phyloP scores from a whole-genome alignment of 2,329 filamentous ascomycete species.

The Pyrenophora teres region DNA sequence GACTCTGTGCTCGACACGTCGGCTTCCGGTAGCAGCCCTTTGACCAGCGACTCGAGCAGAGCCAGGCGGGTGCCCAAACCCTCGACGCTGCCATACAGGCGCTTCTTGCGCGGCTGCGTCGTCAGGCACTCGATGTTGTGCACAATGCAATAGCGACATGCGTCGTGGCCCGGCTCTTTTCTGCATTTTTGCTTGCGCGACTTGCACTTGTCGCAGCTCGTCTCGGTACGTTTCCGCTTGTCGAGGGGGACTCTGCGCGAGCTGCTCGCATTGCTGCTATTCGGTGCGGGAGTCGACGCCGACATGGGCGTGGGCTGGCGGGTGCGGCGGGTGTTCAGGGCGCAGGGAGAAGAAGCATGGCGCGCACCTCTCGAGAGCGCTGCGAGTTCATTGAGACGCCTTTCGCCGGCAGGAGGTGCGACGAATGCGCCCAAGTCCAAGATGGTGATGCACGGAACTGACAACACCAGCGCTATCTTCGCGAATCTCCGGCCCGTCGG shows the following conservation, averaged over 20 bases:
- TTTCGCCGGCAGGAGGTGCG: constrained; percentile 8
- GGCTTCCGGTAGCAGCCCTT: constrained; percentile 51
- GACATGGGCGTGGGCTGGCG: constrained; percentile 11
- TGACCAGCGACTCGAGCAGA: constrained; percentile 52
- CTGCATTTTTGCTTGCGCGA: constrained; percentile 54
- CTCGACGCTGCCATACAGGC: constrained; percentile 52
- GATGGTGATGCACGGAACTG: constrained; percentile 8
- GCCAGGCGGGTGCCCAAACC: constrained; percentile 48
- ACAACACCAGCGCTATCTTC: constrained; percentile 1
- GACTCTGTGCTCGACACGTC: constrained; percentile 51
- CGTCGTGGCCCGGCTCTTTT: constrained; percentile 44
- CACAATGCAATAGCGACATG: constrained; percentile 51
- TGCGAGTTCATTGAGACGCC: constrained; percentile 5
- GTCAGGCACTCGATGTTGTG: constrained; percentile 51
- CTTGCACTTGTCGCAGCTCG: constrained; percentile 55
- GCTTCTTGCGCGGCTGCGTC: constrained; percentile 53
- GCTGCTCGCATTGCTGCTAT: constrained; percentile 19
- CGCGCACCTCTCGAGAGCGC: constrained; percentile 5
- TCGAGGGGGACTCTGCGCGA: constrained; percentile 50
- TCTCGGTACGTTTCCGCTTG: constrained; percentile 53
- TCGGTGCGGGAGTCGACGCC: constrained; percentile 13
- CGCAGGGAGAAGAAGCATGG: constrained; percentile 17
- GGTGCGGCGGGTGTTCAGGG: constrained; percentile 12
- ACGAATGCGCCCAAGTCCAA: constrained; percentile 5
- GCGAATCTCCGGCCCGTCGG: constrained; percentile 5